These are phyloP conservation scores for Apostasia ramifera DNA, from an alignment of 106 monocot species.

Conservation along the genomic window DNA sequence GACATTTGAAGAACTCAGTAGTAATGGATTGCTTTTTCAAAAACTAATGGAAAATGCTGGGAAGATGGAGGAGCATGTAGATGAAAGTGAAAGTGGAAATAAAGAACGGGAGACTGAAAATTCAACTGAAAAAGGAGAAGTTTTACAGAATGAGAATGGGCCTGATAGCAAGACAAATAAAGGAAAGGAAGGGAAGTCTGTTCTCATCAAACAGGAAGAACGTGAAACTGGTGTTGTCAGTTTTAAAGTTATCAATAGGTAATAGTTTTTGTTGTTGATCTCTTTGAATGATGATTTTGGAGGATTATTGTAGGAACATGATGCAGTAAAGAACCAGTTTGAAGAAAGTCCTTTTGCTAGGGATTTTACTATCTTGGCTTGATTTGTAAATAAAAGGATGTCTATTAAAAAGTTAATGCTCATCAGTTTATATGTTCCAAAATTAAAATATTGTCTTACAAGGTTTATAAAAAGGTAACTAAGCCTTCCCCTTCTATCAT, in stretches of 20 bases:
- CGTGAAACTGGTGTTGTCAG: slow-evolving; percentile 96
- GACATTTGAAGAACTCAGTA: slow-evolving; percentile 85
- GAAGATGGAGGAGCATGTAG: slow-evolving; percentile 86
- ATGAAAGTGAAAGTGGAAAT: slow-evolving; percentile 39
- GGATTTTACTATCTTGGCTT: too few species aligned
- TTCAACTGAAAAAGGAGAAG: slow-evolving; percentile 36
- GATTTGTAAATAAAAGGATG: too few species aligned
- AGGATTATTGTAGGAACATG: background rate
- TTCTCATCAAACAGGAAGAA: slow-evolving; percentile 87
- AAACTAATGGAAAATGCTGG: slow-evolving; percentile 99
- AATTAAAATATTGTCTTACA: too few species aligned
- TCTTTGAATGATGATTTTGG: background rate
- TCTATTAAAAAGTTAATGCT: too few species aligned
- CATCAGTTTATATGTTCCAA: too few species aligned
- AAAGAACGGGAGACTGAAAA: slow-evolving; percentile 11
- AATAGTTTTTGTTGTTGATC: slow-evolving; percentile 3
- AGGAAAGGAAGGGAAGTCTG: slow-evolving; percentile 59
- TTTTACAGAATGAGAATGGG: slow-evolving; percentile 16
- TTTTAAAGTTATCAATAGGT: slow-evolving; percentile 63
- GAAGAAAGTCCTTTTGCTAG: too few species aligned
- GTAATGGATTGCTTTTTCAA: slow-evolving; percentile 63
- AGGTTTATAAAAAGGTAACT: too few species aligned
- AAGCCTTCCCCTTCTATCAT: too few species aligned
- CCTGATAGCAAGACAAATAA: slow-evolving; percentile 28
- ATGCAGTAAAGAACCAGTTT: too few species aligned